Evolutionary conservation across 192 early-diverging fungal species (phyloP), one percentile per base, ranked within the genome.

Genomic region (Phycomyces blakesleeanus): DNA sequence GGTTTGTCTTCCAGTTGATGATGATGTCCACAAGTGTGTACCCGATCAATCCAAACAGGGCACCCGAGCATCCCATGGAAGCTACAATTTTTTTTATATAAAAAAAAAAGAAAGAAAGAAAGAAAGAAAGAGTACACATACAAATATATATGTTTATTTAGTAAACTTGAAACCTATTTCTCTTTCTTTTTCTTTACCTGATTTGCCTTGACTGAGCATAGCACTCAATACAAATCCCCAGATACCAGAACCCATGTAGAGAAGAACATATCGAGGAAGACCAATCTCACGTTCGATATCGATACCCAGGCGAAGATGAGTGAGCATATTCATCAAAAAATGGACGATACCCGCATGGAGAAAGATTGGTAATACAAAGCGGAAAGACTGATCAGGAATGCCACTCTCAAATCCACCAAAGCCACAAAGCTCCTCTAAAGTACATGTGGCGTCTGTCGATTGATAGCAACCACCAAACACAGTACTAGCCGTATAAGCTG

Each of bases 301-400:
- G 7, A 81, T 81, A 8, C 92, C 93, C 9, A 84, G 78, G 29
- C 80, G 71, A 57, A 89, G 50, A 59, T 95, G 93, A 47, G 87
- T 85, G 9, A 78, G 10, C 67, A 93, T 61, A 70, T 95, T 95
- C 68, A 95, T 75, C 0, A 85, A 11, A 20, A 91, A 72, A 73
- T 95, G 93, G 0, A 94, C 29, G 3, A 93, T 59, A 26, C 93
- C 93, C 37, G 79, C 91, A 71, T 95, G 93, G 50, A 95, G 73
- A 50, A 91, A 91, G n/a, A 95, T 86, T 8, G 93, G 85, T 16
- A 78, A 68, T 34, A 95, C 76, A 64, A 95, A 92, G 4, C 93
- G 78, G 69, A 76, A 93, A 78, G 86, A 88, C 62, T 93, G 93
- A 71, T 92, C 74, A 6, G 91, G 87, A 8, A 50, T 24, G 3